phyloP scores from a whole-genome alignment of 257 asterid genomes.

The Penstemon newberryi region DNA sequence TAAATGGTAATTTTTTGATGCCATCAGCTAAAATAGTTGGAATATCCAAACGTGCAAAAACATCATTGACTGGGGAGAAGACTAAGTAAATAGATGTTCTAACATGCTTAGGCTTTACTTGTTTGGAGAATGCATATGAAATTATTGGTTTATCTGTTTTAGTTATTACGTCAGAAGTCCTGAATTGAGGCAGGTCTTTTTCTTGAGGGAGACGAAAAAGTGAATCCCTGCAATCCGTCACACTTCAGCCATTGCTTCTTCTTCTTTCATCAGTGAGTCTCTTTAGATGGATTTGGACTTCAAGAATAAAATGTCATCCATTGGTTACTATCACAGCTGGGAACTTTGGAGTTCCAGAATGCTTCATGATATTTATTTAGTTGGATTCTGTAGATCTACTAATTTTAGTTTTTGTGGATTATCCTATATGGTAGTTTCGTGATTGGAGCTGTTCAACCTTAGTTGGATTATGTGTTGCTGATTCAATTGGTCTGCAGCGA shows the following conservation, averaged over 20 bases:
- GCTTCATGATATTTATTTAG: conserved; percentile 50
- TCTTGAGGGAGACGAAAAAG: conserved; percentile 39
- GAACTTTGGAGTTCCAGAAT: conserved; percentile 54
- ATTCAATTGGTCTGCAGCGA: conserved; percentile 60
- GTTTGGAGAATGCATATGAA: conserved; percentile 13
- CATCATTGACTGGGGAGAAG: not conserved
- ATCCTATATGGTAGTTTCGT: conserved; percentile 49
- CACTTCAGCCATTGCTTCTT: conserved; percentile 31
- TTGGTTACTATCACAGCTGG: conserved; percentile 54
- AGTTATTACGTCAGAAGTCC: conserved; percentile 36
- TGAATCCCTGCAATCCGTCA: conserved; percentile 42
- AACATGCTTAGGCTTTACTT: not conserved
- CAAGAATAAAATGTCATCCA: conserved; percentile 28
- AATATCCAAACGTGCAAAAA: not conserved
- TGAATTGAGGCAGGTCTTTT: conserved; percentile 64
- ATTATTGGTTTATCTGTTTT: conserved; percentile 21
- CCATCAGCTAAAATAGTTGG: conserved; percentile 19
- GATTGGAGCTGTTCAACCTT: conserved; percentile 71
- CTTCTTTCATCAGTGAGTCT: conserved; percentile 41
- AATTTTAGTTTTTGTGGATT: conserved; percentile 48
- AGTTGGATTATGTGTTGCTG: conserved; percentile 72
- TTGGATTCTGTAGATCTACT: conserved; percentile 49
- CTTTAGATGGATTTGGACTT: conserved; percentile 53
- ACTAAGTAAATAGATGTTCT: not conserved
- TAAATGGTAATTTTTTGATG: conserved; percentile 7